phyloP scores from a whole-genome alignment of 176 grass and related monocot genomes.

The Phragmites australis region DNA sequence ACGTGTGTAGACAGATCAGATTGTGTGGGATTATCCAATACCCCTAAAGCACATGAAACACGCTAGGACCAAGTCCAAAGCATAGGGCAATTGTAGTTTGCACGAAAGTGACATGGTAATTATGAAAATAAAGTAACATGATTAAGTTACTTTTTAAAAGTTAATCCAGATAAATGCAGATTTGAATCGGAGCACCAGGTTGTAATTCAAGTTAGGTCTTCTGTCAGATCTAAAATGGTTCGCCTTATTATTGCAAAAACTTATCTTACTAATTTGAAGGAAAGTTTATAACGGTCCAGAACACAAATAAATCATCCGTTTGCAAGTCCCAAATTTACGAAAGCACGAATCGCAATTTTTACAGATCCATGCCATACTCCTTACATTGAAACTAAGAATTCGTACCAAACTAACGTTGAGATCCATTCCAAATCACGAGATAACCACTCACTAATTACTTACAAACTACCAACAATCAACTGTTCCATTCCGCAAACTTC shows the following conservation, averaged over 20 bases:
- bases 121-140: constrained; percentile 17
- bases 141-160: neutral
- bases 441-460: neutral
- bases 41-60: constrained; percentile 29
- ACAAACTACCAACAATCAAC: constrained; percentile 1
- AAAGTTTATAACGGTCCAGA: neutral
- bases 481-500: constrained; percentile 22
- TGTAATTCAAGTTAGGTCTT: neutral
- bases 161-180: neutral
- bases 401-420: neutral
- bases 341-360: neutral
- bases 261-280: constrained; percentile 13
- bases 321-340: neutral
- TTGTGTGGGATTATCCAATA: constrained; percentile 12
- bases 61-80: constrained; percentile 21
- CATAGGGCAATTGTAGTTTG: constrained; percentile 18
- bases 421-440: constrained; percentile 20
- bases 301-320: neutral
- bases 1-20: constrained; percentile 11
- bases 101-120: constrained; percentile 44
- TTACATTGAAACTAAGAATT: neutral
- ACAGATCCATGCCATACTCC: constrained; percentile 33
- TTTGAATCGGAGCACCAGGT: constrained; percentile 6
- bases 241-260: neutral
- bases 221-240: constrained; percentile 16